Conservation (phyloP, 495 filamentous ascomycete species). For the Penicillium silybi region DNA sequence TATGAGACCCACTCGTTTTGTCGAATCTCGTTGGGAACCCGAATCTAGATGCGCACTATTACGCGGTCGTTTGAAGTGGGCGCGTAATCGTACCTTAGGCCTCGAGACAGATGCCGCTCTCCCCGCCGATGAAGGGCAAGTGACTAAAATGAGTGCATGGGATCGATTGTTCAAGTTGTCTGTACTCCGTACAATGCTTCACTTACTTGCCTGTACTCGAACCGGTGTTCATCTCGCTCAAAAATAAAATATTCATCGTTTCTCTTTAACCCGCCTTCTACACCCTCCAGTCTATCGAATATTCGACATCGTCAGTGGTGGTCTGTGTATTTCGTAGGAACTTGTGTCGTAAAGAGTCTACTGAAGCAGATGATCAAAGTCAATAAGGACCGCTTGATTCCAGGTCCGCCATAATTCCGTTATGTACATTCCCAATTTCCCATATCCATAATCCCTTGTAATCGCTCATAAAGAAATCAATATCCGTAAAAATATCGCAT, state of each 20-base stretch:
- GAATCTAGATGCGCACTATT: background rate
- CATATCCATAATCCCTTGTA: background rate
- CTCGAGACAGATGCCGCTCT: background rate
- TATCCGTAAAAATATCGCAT: background rate
- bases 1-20: background rate
- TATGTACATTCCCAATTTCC: slow-evolving; percentile 5
- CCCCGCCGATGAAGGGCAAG: background rate
- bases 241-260: too few relatives aligned
- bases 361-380: too few relatives aligned
- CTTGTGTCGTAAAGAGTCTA: too few relatives aligned
- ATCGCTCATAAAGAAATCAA: background rate
- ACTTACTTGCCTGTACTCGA: too few relatives aligned
- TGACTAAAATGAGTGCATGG: too few relatives aligned
- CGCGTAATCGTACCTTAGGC: background rate
- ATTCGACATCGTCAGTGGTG: too few relatives aligned
- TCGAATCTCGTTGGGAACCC: background rate
- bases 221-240: too few relatives aligned
- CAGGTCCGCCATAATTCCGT: background rate
- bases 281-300: too few relatives aligned
- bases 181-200: too few relatives aligned
- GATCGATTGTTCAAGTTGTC: too few relatives aligned
- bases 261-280: too few relatives aligned
- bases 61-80: background rate
- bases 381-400: background rate
- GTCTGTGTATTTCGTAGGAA: too few relatives aligned